Conservation (phyloP, 2,329 filamentous ascomycete genomes). For the Colletotrichum sansevieriae region DNA sequence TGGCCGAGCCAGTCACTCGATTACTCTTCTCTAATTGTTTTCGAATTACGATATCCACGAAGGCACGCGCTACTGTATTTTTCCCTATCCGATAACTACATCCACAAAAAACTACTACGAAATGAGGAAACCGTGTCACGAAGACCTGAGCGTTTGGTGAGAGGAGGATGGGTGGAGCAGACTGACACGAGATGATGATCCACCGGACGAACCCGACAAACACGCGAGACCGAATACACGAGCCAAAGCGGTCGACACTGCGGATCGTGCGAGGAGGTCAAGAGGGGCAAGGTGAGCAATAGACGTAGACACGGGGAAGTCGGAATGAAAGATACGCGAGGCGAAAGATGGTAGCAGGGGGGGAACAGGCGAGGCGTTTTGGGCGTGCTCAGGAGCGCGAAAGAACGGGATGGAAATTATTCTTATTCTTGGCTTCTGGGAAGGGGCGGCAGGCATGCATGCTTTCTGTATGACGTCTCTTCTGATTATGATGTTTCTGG, state of each 20-base stretch:
- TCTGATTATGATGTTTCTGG: neutral
- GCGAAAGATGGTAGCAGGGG: too few relatives aligned
- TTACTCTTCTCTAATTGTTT: constrained; percentile 15
- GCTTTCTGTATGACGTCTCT: neutral
- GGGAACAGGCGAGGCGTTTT: neutral
- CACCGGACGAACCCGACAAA: accelerated
- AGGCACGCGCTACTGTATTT: constrained; percentile 21
- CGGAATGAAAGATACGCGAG: too few relatives aligned
- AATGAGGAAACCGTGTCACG: too few relatives aligned
- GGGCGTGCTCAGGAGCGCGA: neutral
- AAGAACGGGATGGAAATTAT: neutral
- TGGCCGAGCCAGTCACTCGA: neutral
- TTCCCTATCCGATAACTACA: neutral
- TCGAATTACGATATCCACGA: constrained; percentile 36
- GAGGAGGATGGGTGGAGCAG: neutral
- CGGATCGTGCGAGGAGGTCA: neutral
- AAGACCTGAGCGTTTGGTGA: neutral
- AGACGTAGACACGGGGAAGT: too few relatives aligned
- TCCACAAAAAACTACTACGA: neutral
- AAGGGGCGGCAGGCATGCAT: neutral
- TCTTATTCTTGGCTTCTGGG: neutral
- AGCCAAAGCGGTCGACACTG: neutral
- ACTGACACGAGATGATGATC: accelerated
- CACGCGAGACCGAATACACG: neutral
- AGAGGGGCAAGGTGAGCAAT: neutral